phyloP scores from a whole-genome alignment of 2,329 filamentous ascomycete species.

The Aspergillus piperis region DNA sequence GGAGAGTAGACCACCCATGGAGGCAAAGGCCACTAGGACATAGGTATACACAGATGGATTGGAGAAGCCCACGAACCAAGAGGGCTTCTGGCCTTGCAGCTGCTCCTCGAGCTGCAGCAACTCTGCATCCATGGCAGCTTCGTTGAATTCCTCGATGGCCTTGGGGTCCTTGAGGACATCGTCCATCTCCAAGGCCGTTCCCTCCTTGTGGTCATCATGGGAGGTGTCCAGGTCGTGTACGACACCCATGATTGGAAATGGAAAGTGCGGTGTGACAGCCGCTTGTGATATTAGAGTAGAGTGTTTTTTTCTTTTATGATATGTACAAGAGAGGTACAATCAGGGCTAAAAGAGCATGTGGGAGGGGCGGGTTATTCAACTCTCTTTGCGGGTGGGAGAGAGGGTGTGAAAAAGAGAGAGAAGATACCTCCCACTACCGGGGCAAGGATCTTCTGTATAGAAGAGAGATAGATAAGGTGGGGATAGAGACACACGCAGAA shows the following conservation, averaged over 20 bases:
- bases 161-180: conserved; percentile 29
- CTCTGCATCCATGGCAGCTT: conserved; percentile 37
- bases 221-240: conserved; percentile 32
- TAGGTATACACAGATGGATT: conserved; percentile 68
- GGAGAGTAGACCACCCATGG: conserved; percentile 71
- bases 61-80: conserved; percentile 53
- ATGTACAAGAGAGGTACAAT: conserved; percentile 2
- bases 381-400: background rate
- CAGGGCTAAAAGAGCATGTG: background rate
- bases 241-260: conserved; percentile 10
- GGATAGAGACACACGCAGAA: background rate
- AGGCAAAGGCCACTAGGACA: conserved; percentile 69
- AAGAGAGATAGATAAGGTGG: conserved; percentile 3
- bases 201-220: conserved; percentile 28
- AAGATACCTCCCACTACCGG: conserved; percentile 1
- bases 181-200: conserved; percentile 27
- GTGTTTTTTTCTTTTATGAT: background rate
- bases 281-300: background rate
- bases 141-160: conserved; percentile 23
- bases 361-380: background rate
- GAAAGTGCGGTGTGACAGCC: background rate
- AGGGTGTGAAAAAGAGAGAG: background rate
- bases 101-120: conserved; percentile 32
- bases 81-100: conserved; percentile 21
- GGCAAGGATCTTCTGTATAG: background rate